Conservation (phyloP, 2,329 filamentous ascomycete species). For the Nannizziopsis arthrosporioides region DNA sequence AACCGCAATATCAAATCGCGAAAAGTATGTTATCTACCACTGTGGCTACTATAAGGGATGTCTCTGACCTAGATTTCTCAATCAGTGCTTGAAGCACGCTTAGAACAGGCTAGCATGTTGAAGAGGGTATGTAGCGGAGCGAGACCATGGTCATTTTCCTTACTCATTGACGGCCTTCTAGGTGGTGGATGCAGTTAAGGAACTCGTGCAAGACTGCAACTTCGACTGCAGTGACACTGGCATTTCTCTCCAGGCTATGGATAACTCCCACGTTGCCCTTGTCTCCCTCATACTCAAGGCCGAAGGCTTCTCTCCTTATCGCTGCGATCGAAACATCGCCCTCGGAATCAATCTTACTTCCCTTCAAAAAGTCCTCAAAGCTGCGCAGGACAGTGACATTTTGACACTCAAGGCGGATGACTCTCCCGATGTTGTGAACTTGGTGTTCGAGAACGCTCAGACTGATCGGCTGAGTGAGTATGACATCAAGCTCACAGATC, state of each 20-base stretch:
- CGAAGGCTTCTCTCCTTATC: slow-evolving; percentile 86
- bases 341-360: slow-evolving; percentile 95
- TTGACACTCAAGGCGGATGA: slow-evolving; percentile 97
- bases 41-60: neutral
- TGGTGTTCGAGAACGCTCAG: slow-evolving; percentile 83
- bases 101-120: slow-evolving; percentile 84
- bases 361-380: slow-evolving; percentile 91
- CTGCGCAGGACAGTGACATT: slow-evolving; percentile 86
- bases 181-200: slow-evolving; percentile 98
- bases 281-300: slow-evolving; percentile 98
- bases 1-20: neutral
- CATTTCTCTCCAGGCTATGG: slow-evolving; percentile 97
- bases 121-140: slow-evolving; percentile 62
- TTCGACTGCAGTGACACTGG: slow-evolving; percentile 99
- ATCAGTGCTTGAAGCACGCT: slow-evolving; percentile 86
- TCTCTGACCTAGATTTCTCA: neutral
- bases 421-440: slow-evolving; percentile 85
- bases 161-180: slow-evolving; percentile 27
- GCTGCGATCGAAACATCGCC: slow-evolving; percentile 97
- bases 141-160: neutral
- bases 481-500: slow-evolving; percentile 99
- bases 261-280: slow-evolving; percentile 97
- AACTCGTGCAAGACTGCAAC: slow-evolving; percentile 98
- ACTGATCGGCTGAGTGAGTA: slow-evolving; percentile 95
- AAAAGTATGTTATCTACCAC: slow-evolving; percentile 5